phyloP scores from a whole-genome alignment of 306 rosid species.

The Hippophae gyantsensis region DNA sequence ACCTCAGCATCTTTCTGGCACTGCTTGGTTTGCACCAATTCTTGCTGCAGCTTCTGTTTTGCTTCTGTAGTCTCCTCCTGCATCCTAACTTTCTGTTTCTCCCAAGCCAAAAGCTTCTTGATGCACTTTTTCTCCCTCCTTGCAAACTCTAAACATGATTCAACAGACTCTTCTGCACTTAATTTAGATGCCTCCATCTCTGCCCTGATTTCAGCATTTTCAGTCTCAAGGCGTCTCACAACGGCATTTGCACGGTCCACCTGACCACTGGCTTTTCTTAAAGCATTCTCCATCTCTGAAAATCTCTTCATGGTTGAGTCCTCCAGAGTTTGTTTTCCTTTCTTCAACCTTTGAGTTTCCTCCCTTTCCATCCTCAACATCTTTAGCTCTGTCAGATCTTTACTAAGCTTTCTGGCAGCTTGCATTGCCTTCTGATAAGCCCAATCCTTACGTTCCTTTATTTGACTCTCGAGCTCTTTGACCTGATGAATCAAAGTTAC shows the following conservation, averaged over 20 bases:
- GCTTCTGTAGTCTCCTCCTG: conserved; percentile 68
- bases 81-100: conserved; percentile 69
- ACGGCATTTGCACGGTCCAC: conserved; percentile 90
- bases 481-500: conserved; percentile 61
- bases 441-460: conserved; percentile 81
- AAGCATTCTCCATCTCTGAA: conserved; percentile 86
- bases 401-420: conserved; percentile 77
- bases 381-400: conserved; percentile 80
- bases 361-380: conserved; percentile 81
- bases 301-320: conserved; percentile 86
- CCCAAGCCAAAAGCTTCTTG: conserved; percentile 91
- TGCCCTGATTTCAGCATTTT: conserved; percentile 94
- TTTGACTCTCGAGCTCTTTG: conserved; percentile 79
- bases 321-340: conserved; percentile 78
- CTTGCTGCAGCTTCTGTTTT: conserved; percentile 55
- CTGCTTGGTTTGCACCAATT: conserved; percentile 44
- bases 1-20: conserved; percentile 76
- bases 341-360: conserved; percentile 84
- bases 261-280: conserved; percentile 88
- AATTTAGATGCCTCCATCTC: conserved; percentile 97
- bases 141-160: conserved; percentile 69
- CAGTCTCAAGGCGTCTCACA: conserved; percentile 72
- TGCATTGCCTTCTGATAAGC: conserved; percentile 94
- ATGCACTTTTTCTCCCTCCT: conserved; percentile 79
- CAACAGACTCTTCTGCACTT: conserved; percentile 85